phyloP scores from a whole-genome alignment of 305 asterid genomes.

The Fraxinus platypoda region DNA sequence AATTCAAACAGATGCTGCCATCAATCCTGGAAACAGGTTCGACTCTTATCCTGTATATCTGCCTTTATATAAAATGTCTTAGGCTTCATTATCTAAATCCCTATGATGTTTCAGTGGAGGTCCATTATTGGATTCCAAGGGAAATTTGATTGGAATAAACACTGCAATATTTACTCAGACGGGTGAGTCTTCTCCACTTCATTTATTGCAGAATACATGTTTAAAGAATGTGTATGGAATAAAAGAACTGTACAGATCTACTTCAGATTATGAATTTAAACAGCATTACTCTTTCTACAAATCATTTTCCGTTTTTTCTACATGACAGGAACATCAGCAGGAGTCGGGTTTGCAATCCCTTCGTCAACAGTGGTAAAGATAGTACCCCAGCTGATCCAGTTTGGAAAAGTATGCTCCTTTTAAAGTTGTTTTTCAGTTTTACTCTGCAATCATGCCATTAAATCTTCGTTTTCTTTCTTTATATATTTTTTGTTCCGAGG shows the following conservation, averaged over 20 bases:
- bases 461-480: neutral
- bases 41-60: conserved; percentile 1
- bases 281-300: neutral
- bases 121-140: conserved; percentile 89
- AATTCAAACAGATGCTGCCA: conserved; percentile 97
- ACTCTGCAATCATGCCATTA: neutral
- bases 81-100: conserved; percentile 1
- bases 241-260: neutral
- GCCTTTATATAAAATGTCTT: neutral
- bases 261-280: neutral
- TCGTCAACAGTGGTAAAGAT: conserved; percentile 84
- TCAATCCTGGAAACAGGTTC: conserved; percentile 98
- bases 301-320: neutral
- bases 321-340: conserved; percentile 88
- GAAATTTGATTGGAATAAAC: conserved; percentile 88
- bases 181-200: conserved; percentile 42
- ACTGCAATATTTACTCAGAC: conserved; percentile 96
- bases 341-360: conserved; percentile 96
- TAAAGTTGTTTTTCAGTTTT: neutral
- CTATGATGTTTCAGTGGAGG: conserved; percentile 72
- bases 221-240: conserved; percentile 5
- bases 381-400: conserved; percentile 89
- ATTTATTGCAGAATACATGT: neutral
- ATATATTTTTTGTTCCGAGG: neutral
- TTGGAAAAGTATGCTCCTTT: conserved; percentile 62